phyloP scores from a whole-genome alignment of 176 grass and related monocot species.

The Themeda triandra region DNA sequence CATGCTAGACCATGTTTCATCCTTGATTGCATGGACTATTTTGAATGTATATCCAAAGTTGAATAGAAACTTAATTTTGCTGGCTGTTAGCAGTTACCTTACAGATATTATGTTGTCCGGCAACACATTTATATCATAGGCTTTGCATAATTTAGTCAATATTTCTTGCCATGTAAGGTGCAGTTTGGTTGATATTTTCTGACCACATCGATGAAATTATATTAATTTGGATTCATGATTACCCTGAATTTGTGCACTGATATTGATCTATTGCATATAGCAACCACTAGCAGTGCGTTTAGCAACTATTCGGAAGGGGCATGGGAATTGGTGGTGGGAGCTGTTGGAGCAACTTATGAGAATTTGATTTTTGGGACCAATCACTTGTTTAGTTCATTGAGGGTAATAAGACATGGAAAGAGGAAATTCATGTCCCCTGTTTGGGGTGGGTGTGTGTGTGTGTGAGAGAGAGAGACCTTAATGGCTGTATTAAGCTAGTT shows the following conservation, averaged over 20 bases:
- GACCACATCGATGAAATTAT: background rate
- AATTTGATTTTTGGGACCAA: background rate
- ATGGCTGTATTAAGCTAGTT: conserved; percentile 2
- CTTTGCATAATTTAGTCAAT: background rate
- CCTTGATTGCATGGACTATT: background rate
- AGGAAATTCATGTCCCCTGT: background rate
- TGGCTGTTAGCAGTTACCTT: background rate
- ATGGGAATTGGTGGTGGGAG: background rate
- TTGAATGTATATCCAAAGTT: background rate
- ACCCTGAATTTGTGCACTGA: background rate
- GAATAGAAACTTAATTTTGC: conserved; percentile 14
- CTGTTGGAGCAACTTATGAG: background rate
- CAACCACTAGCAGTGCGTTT: background rate
- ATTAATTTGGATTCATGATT: background rate
- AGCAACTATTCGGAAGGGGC: background rate
- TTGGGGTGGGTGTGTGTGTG: no score
- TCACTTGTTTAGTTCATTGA: background rate
- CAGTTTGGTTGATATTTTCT: conserved; percentile 9
- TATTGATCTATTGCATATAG: background rate
- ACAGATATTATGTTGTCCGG: background rate
- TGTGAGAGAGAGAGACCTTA: background rate
- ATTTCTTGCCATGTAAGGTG: background rate
- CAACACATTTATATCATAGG: background rate
- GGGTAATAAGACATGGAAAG: background rate
- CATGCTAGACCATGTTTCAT: background rate